These are phyloP conservation scores for Acacia confusa DNA, from an alignment of 306 rosid genomes.

Conservation along the genomic window DNA sequence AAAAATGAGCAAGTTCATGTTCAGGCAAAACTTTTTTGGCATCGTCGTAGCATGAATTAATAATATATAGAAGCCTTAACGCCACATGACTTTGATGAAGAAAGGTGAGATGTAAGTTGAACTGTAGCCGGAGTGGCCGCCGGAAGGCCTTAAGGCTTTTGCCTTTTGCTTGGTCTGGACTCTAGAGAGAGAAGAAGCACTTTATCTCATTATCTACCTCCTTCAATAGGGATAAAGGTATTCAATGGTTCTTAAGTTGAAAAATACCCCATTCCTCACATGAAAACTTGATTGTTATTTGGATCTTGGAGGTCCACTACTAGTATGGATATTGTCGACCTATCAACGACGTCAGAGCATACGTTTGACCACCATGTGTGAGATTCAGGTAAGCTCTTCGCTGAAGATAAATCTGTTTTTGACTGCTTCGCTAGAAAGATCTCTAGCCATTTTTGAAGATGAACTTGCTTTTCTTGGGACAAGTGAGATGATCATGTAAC, in stretches of 20 bases:
- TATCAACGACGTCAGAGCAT: no score
- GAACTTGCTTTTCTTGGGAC: no score
- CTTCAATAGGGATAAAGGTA: slow-evolving; percentile 39
- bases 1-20: slow-evolving; percentile 49
- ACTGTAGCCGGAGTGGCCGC: slow-evolving; percentile 2
- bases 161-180: slow-evolving; percentile 47
- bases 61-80: slow-evolving; percentile 79
- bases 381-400: no score
- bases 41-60: slow-evolving; percentile 53
- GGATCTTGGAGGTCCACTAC: no score
- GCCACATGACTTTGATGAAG: slow-evolving; percentile 61
- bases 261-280: slow-evolving; percentile 74
- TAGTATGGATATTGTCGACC: no score
- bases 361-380: no score
- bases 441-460: no score
- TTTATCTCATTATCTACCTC: slow-evolving; percentile 44
- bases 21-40: slow-evolving; percentile 64
- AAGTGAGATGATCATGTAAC: no score
- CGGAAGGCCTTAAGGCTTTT: slow-evolving; percentile 46
- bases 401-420: no score
- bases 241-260: slow-evolving; percentile 59
- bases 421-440: no score
- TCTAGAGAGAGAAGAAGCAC: slow-evolving; percentile 56
- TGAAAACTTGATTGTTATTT: slow-evolving; percentile 49
- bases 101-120: slow-evolving; percentile 48